These are phyloP conservation scores for Colletotrichum acutatum DNA, from an alignment of 2,329 filamentous ascomycete genomes.

Conservation along the genomic window DNA sequence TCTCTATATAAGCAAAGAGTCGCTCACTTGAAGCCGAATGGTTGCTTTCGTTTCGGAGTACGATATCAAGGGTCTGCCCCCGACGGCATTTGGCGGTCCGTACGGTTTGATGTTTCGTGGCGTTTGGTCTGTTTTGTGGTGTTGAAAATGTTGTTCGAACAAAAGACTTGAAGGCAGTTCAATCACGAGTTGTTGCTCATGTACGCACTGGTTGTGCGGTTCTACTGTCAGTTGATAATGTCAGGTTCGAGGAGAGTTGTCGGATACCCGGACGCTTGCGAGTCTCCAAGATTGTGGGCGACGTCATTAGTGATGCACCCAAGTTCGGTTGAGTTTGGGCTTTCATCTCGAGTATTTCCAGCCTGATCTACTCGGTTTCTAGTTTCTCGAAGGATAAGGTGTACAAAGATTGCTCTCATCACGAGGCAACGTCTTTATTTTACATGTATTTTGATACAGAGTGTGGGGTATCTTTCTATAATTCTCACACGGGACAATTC, in stretches of 20 bases:
- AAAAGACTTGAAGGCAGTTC: neutral
- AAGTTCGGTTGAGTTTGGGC: conserved; percentile 1
- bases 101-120: conserved; percentile 15
- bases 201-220: conserved; percentile 10
- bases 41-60: conserved; percentile 22
- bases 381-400: conserved; percentile 12
- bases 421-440: neutral
- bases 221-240: conserved; percentile 15
- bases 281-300: neutral
- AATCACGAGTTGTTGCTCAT: neutral
- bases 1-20: conserved; percentile 17
- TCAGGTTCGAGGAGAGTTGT: conserved; percentile 2
- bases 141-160: conserved; percentile 9
- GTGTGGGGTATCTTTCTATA: conserved; percentile 32
- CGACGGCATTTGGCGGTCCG: conserved; percentile 9
- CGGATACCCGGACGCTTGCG: conserved; percentile 9
- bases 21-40: conserved; percentile 3
- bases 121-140: conserved; percentile 12
- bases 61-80: conserved; percentile 24
- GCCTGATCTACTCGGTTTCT: neutral
- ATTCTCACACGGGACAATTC: neutral
- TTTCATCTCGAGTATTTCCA: neutral
- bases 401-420: conserved; percentile 21
- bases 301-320: neutral
- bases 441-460: conserved; percentile 26